Evolutionary conservation across 2,329 filamentous ascomycete species (phyloP), one percentile per base, ranked within the genome.

Genomic region (Huntiella abstrusa): DNA sequence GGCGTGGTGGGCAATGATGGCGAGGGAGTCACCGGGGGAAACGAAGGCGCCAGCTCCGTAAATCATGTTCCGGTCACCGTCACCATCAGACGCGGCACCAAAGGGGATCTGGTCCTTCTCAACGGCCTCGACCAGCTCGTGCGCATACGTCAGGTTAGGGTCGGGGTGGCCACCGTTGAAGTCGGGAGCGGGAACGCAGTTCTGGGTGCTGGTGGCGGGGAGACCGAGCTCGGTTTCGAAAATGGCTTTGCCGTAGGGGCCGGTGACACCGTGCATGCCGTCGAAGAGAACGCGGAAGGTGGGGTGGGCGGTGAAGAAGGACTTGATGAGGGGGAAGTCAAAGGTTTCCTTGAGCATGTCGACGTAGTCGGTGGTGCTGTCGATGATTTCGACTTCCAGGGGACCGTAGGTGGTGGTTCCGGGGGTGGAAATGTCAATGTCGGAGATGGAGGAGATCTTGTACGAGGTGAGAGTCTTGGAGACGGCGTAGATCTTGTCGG

Each of bases 1-100:
- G 55, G 91, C 86, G 62, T 98, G 81, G 70, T 98, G 91, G 42
- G 91, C 86, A 59, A 98, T 98, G 61, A 98, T 98, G 58, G 91
- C 91, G 57, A 98, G 71, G 58, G 85, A 94, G 70, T 98, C 91
- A 59, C 91, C 91, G 5, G 91, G 91, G 5, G 88, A 96, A 51
- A 98, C 91, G 59, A 98, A 98, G 39, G 82, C 78, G 58, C 92
- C 88, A 54, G 88, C 87, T 52, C 91, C 91, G 66, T 98, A 98
- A 60, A 98, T 98, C 91, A 98, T 98, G 77, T 98, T 98, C 56
- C 91, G 83, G 70, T 98, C 91, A 57, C 91, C 91, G 57, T 98
- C 91, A 55, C 91, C 91, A 55, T 98, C 91, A 53, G 84, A 93
- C 41, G 91, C 91, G 49, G 91, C 91, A 58, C 91, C 91, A 57